A percentile compares a stretch with the other conserved stretches of the same genome.
Evolutionary conservation across 148 eudicot species (phyloP).

Genomic region (Camellia granthamiana): DNA sequence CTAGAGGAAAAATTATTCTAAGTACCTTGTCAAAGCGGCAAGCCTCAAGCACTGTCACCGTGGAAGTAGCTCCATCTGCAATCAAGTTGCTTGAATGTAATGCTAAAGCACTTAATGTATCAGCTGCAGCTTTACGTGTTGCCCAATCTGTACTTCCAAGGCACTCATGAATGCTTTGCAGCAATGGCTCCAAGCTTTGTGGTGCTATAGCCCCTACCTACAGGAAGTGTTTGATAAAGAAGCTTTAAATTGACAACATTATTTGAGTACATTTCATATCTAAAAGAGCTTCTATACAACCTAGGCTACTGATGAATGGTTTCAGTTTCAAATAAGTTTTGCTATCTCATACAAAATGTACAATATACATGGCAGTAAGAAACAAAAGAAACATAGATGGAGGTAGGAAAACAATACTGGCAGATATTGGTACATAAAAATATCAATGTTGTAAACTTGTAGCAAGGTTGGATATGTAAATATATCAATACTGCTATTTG

Average conservation of each 20-base stretch:
- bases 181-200: constrained; percentile 67
- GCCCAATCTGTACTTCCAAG: constrained; percentile 94
- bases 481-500: too few relatives aligned
- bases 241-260: not conserved
- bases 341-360: not conserved
- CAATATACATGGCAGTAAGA: not conserved
- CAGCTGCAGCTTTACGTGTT: constrained; percentile 96
- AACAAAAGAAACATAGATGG: not conserved
- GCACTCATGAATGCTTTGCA: constrained; percentile 80
- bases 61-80: constrained; percentile 56
- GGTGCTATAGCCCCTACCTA: constrained; percentile 90
- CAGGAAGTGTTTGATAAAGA: constrained; percentile 20
- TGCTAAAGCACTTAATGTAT: constrained; percentile 70
- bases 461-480: too few relatives aligned
- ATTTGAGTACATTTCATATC: not conserved
- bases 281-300: not conserved
- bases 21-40: constrained; percentile 92
- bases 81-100: constrained; percentile 69
- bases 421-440: too few relatives aligned
- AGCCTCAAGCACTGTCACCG: constrained; percentile 69
- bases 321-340: not conserved
- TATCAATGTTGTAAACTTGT: not conserved
- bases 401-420: not conserved
- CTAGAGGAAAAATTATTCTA: not conserved
- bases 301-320: not conserved